Percentiles rank a stretch among this genome's conserved stretches.
Evolutionary conservation across 164 flowering plant genomes (phyloP).

Genomic region (Protea cynaroides): DNA sequence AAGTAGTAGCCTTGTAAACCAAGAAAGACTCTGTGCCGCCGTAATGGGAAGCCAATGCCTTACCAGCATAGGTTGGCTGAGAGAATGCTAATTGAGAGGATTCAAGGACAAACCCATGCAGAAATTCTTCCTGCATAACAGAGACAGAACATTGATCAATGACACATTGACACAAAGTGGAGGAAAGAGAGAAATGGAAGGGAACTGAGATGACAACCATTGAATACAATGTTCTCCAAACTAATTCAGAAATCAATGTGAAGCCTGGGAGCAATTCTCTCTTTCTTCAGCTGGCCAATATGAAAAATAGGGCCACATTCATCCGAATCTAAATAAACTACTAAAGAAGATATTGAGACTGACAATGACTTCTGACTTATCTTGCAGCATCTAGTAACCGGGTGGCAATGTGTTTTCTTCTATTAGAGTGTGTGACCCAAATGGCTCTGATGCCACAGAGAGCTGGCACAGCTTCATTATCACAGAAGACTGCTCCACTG

Average conservation of each 20-base stretch:
- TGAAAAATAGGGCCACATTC: no score
- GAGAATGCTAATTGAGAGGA: slow-evolving; percentile 66
- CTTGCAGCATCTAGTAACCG: slow-evolving; percentile 65
- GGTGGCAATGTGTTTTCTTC: slow-evolving; percentile 68
- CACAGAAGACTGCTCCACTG: slow-evolving; percentile 47
- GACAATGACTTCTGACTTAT: slow-evolving; percentile 20
- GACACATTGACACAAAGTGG: not conserved
- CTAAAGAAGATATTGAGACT: not conserved
- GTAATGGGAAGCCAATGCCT: slow-evolving; percentile 56
- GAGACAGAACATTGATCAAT: not conserved
- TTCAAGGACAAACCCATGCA: slow-evolving; percentile 40
- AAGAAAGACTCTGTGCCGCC: slow-evolving; percentile 42
- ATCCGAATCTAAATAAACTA: no score
- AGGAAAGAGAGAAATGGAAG: no score
- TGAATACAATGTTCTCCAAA: no score
- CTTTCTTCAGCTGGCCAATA: no score
- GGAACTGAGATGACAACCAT: no score
- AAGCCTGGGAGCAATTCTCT: no score
- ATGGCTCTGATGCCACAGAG: slow-evolving; percentile 72
- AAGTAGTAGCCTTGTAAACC: slow-evolving; percentile 41
- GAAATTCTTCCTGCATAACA: slow-evolving; percentile 59
- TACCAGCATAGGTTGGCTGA: slow-evolving; percentile 69
- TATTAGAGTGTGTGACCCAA: slow-evolving; percentile 63
- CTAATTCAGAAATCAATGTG: no score
- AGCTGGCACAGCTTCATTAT: slow-evolving; percentile 52